Base-by-base conservation (phyloP, 331 rosid species). In the Stylosanthes scabra region DNA sequence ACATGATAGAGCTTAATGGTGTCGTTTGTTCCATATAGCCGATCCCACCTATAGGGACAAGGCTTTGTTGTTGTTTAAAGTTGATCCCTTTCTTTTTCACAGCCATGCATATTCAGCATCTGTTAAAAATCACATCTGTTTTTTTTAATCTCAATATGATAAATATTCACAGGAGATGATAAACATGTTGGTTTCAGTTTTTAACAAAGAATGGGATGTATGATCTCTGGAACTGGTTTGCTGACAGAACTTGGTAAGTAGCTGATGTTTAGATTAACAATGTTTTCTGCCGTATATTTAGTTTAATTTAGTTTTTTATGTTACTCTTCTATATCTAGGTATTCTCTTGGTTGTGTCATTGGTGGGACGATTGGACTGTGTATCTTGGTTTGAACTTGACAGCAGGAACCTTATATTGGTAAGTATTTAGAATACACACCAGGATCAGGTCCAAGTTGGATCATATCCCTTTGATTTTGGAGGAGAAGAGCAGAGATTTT, bases 351-450 rank as follows among this genome's bases (percentile, higher is more conserved):
- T 52, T 96, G 99, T 63, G 99, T 94, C 72, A 91, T 91, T 61
- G 99, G 99, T 49, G 99, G 99, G 77, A 94, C 97, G 99, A 97
- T 49, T 97, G 99, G 77, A 94, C 97, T 61, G 99, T 94, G 79
- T 94, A 88, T 84, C 99, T 97, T 6, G 99, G 99, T 66, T 83
- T 94, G 86, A 94, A 97, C 67, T 82, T 94, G 86, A 94, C 97
- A 11, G 99, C 99, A 31, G 99, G 99, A 70, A 83, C 93, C 66
- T 68, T 94, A 71, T 94, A 96, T 96, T 74, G 92, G 97, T 94
- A 83, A 41, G 96, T 79, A 57, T 78, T 75, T 66, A 42, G 52
- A 54, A 74, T 29, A 41, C 52, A 9, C 70, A 13, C 67, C 37
- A 20, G 25, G 25, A 20, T 20, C 25, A 20, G 25, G 25, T 20